A percentile compares a stretch with the other conserved stretches of the same genome.
Evolutionary conservation across 306 rosid genomes (phyloP).

Genomic region (Pueraria montana): DNA sequence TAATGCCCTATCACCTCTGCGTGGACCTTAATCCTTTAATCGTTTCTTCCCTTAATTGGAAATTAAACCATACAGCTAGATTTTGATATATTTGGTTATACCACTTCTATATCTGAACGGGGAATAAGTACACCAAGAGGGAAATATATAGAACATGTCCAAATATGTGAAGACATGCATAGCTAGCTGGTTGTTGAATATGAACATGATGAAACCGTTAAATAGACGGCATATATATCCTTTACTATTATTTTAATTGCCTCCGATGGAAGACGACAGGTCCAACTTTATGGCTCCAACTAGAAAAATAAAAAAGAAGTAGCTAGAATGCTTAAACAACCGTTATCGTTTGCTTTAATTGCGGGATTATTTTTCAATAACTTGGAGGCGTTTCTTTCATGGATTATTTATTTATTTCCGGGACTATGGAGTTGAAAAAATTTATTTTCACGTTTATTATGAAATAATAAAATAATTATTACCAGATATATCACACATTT

Average conservation of each 20-base stretch:
- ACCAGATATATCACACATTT: too few species aligned
- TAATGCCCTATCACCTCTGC: neutral
- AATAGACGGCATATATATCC: neutral
- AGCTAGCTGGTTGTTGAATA: neutral
- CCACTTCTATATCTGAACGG: neutral
- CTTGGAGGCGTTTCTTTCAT: too few species aligned
- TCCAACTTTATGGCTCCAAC: conserved; percentile 41
- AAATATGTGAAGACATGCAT: neutral
- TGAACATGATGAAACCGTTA: neutral
- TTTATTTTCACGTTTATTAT: too few species aligned
- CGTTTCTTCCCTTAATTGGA: neutral
- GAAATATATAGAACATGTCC: neutral
- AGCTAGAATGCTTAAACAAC: neutral
- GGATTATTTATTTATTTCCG: too few species aligned
- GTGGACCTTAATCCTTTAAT: neutral
- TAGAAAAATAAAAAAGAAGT: neutral
- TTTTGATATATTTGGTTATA: neutral
- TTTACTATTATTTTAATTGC: neutral
- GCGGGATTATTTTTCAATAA: neutral
- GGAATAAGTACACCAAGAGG: neutral
- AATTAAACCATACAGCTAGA: neutral
- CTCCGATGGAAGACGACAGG: neutral
- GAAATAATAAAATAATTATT: too few species aligned
- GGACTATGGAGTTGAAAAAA: too few species aligned
- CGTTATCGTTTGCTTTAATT: neutral